These are phyloP conservation scores for Favolaschia claudopus DNA, from an alignment of 768 basidiomycete species.

Conservation along the genomic window DNA sequence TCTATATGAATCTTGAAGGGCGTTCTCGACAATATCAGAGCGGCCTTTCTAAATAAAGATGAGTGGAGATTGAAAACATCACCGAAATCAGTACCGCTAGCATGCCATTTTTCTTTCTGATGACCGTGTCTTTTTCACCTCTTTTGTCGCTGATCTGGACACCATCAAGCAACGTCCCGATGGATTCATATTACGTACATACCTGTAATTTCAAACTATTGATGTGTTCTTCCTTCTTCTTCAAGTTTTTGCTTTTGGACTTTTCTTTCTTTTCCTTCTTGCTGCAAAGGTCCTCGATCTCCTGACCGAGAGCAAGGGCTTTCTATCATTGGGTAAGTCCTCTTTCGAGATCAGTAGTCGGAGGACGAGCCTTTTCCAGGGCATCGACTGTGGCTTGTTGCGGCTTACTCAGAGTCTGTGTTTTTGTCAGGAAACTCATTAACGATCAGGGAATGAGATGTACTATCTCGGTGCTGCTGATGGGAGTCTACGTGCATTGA, in stretches of 20 bases:
- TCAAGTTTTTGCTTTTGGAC: not conserved
- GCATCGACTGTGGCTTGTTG: conserved; percentile 12
- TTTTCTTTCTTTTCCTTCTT: conserved; percentile 14
- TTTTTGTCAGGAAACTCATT: too few species aligned
- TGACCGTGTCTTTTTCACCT: not conserved
- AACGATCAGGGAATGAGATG: too few species aligned
- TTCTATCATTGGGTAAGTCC: conserved; percentile 1
- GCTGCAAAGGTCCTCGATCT: conserved; percentile 11
- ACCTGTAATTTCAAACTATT: not conserved
- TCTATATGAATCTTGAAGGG: conserved; percentile 5
- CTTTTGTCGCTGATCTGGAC: not conserved
- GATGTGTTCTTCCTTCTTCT: not conserved
- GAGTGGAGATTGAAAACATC: not conserved
- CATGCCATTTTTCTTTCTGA: conserved; percentile 6
- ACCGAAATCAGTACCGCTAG: conserved; percentile 3
- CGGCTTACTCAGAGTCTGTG: not conserved
- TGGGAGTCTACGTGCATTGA: conserved; percentile 2
- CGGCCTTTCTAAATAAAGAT: conserved; percentile 8
- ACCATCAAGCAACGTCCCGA: not conserved
- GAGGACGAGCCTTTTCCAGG: not conserved
- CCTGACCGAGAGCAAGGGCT: not conserved
- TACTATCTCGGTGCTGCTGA: conserved; percentile 23
- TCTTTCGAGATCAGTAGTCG: too few species aligned
- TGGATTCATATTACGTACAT: not conserved
- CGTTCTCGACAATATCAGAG: not conserved